Evolutionary conservation across 768 basidiomycete species (phyloP).

Genomic region (Xerocomellus amylosporus): DNA sequence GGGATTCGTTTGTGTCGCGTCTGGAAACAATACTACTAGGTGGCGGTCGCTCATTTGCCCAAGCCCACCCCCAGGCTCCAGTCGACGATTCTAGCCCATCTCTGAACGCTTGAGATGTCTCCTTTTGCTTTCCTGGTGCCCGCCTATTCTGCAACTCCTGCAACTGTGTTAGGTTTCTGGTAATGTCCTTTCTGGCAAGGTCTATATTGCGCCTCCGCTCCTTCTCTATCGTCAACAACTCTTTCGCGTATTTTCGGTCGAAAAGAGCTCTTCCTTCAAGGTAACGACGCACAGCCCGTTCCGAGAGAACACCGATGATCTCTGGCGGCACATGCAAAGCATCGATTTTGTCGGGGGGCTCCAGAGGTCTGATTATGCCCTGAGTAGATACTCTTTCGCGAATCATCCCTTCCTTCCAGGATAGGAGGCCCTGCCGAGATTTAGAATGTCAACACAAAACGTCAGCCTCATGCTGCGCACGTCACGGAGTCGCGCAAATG

Average conservation of each 20-base stretch:
- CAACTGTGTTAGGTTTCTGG: conserved; percentile 52
- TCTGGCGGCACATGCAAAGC: conserved; percentile 65
- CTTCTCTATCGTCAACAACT: conserved; percentile 59
- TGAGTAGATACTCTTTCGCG: conserved; percentile 84
- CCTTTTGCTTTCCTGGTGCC: conserved; percentile 22
- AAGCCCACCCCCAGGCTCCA: conserved; percentile 76
- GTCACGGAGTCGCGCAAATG: neutral
- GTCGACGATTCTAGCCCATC: conserved; percentile 41
- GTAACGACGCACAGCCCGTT: conserved; percentile 75
- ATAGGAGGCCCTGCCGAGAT: conserved; percentile 31
- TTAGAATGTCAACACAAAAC: neutral
- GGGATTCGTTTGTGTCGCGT: conserved; percentile 80
- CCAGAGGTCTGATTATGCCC: conserved; percentile 81
- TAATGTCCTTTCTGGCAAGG: conserved; percentile 60
- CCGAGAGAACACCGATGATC: conserved; percentile 71
- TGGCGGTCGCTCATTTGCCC: conserved; percentile 86
- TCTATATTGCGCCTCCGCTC: conserved; percentile 63
- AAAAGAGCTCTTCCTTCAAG: conserved; percentile 56
- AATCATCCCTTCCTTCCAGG: conserved; percentile 67
- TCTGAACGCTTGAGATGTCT: conserved; percentile 20
- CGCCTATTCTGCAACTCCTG: conserved; percentile 17
- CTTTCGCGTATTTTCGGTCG: conserved; percentile 63
- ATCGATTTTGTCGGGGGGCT: conserved; percentile 61
- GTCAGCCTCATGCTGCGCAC: neutral
- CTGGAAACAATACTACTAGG: conserved; percentile 90